A percentile compares a stretch with the other conserved stretches of the same genome.
Evolutionary conservation across 805 yeast genomes (phyloP).

Genomic region (Saccharomycopsis olivae): DNA sequence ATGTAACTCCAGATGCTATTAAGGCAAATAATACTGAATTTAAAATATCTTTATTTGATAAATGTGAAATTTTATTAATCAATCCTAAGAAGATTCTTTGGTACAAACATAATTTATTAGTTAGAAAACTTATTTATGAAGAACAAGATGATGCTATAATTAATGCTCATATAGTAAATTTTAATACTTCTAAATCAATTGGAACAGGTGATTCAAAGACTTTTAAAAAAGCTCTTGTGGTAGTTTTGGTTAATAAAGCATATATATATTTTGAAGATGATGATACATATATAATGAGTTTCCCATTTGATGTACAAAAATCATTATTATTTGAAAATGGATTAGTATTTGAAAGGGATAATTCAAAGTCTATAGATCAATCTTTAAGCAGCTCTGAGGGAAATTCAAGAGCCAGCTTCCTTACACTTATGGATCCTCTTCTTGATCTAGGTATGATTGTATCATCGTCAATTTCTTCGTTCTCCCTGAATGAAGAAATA

Average conservation of each 20-base stretch:
- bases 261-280: conserved; percentile 55
- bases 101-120: conserved; percentile 12
- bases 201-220: not conserved
- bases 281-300: conserved; percentile 43
- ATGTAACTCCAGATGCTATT: not conserved
- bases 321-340: conserved; percentile 66
- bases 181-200: conserved; percentile 1
- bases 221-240: conserved; percentile 35
- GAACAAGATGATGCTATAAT: conserved; percentile 5
- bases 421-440: conserved; percentile 66
- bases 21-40: too few species aligned
- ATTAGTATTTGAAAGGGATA: conserved; percentile 42
- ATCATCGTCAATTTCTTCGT: conserved; percentile 58
- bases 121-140: conserved; percentile 11
- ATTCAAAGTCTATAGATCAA: not conserved
- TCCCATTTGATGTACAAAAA: conserved; percentile 55
- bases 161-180: conserved; percentile 12
- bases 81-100: conserved; percentile 8
- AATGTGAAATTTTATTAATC: conserved; percentile 3
- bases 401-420: conserved; percentile 26
- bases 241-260: conserved; percentile 50
- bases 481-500: conserved; percentile 47
- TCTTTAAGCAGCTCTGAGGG: not conserved
- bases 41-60: conserved; percentile 3
- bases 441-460: conserved; percentile 63